These are phyloP conservation scores for Metarhizium humberi DNA, from an alignment of 2,329 filamentous ascomycete species.

Conservation along the genomic window DNA sequence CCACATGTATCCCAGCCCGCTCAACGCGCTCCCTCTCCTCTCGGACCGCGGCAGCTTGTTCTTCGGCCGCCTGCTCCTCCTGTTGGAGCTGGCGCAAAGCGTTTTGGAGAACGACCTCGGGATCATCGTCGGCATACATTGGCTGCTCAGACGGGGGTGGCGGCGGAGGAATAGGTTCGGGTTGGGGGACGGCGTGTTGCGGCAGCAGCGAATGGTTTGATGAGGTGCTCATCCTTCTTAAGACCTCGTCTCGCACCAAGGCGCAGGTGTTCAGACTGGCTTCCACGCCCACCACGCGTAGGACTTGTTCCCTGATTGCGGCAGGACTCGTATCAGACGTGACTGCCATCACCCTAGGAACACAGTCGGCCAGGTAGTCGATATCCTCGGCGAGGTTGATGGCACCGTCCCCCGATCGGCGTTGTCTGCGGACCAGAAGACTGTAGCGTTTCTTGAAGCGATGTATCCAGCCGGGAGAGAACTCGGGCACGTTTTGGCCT, in stretches of 20 bases:
- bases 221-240: slow-evolving; percentile 27
- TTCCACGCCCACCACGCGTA: slow-evolving; percentile 46
- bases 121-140: slow-evolving; percentile 42
- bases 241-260: slow-evolving; percentile 48
- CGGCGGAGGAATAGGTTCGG: slow-evolving; percentile 15
- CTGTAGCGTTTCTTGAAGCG: slow-evolving; percentile 56
- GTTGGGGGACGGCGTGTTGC: slow-evolving; percentile 10
- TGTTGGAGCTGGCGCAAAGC: slow-evolving; percentile 49
- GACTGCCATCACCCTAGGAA: slow-evolving; percentile 51
- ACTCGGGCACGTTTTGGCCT: slow-evolving; percentile 50
- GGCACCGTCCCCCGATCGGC: slow-evolving; percentile 38
- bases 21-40: slow-evolving; percentile 43
- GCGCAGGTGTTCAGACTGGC: slow-evolving; percentile 44
- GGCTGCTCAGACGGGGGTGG: slow-evolving; percentile 24
- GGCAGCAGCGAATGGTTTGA: slow-evolving; percentile 12
- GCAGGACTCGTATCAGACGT: slow-evolving; percentile 49
- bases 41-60: slow-evolving; percentile 43
- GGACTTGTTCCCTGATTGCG: slow-evolving; percentile 47
- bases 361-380: slow-evolving; percentile 49
- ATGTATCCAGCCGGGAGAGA: slow-evolving; percentile 56
- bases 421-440: slow-evolving; percentile 46
- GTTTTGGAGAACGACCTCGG: slow-evolving; percentile 49
- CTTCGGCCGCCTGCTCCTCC: slow-evolving; percentile 49
- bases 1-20: slow-evolving; percentile 20
- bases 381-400: slow-evolving; percentile 45